Evolutionary conservation across 176 grass and related monocot species (phyloP).

Genomic region (Pontederia paniculata): DNA sequence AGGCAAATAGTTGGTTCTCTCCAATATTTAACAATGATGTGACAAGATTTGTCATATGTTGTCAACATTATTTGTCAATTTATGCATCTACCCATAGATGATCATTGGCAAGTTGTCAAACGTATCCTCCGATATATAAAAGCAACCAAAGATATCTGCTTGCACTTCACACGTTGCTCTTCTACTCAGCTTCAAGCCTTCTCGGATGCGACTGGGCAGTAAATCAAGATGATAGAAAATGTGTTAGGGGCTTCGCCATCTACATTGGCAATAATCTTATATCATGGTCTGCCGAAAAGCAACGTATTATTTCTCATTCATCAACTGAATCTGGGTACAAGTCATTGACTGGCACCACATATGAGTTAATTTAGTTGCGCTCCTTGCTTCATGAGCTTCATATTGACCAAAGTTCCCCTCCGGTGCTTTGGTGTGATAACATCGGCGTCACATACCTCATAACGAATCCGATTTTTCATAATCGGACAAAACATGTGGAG

Average conservation of each 20-base stretch:
- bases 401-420: no score
- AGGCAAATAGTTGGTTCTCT: not conserved
- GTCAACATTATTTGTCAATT: not conserved
- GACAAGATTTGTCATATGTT: not conserved
- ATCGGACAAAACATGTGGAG: not conserved
- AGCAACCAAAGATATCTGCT: not conserved
- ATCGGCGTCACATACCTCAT: not conserved
- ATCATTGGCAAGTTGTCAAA: not conserved
- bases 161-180: not conserved
- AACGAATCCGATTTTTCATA: not conserved
- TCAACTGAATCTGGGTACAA: not conserved
- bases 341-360: not conserved
- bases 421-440: not conserved
- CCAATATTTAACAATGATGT: not conserved
- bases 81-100: not conserved
- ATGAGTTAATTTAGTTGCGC: not conserved
- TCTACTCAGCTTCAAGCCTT: not conserved
- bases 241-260: no score
- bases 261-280: no score
- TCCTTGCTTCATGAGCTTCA: not conserved
- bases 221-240: not conserved
- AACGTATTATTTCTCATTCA: not conserved
- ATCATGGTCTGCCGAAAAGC: not conserved
- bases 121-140: not conserved
- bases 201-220: not conserved